A percentile compares a stretch with the other conserved stretches of the same genome.
Conservation (phyloP, 306 rosid genomes). For the Pterocarpus santalinus region DNA sequence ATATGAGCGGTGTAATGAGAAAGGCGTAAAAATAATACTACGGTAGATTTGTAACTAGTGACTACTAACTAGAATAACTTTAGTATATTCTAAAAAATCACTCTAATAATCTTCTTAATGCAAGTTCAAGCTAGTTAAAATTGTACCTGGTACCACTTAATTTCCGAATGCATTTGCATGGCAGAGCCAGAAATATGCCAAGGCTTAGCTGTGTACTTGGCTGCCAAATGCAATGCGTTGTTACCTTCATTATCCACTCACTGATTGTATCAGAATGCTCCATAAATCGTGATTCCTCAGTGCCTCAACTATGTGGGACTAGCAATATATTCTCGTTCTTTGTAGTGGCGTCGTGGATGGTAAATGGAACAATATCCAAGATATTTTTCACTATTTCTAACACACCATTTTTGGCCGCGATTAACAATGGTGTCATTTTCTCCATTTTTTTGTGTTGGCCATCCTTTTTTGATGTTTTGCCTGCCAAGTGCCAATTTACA, state of each 20-base stretch:
- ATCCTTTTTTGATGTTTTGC: not conserved
- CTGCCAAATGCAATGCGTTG: constrained; percentile 37
- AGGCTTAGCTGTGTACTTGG: not conserved
- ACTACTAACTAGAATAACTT: too few species aligned
- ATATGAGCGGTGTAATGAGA: too few species aligned
- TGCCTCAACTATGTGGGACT: not conserved
- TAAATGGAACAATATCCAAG: not conserved
- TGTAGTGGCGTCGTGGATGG: not conserved
- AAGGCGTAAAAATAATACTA: too few species aligned
- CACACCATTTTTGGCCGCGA: constrained; percentile 1
- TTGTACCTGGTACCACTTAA: constrained; percentile 18
- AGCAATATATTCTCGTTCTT: constrained; percentile 9
- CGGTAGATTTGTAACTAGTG: too few species aligned
- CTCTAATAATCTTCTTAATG: too few species aligned
- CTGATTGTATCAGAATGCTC: not conserved
- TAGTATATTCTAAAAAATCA: too few species aligned
- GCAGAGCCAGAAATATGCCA: constrained; percentile 37
- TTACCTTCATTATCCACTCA: constrained; percentile 1
- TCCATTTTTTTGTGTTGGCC: not conserved
- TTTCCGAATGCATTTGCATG: constrained; percentile 37
- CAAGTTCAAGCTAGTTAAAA: not conserved
- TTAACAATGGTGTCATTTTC: not conserved
- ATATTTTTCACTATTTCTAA: not conserved
- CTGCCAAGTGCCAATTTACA: not conserved
- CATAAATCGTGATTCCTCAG: not conserved